phyloP scores from a whole-genome alignment of 306 rosid genomes.

The Citrullus mucosospermus region DNA sequence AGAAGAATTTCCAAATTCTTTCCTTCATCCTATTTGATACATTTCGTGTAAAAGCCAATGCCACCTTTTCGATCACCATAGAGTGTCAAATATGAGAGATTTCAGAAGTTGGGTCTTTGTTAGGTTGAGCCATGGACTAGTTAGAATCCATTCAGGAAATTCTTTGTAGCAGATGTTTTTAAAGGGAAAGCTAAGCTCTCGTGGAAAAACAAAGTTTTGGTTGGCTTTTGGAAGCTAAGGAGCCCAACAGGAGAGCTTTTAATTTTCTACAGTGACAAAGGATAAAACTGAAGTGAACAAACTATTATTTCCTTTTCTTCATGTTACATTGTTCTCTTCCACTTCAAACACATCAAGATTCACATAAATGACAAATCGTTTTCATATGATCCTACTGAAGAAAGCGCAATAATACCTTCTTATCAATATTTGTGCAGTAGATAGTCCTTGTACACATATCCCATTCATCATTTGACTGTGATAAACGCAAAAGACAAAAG shows the following conservation, averaged over 20 bases:
- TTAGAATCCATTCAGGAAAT: background rate
- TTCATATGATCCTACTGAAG: background rate
- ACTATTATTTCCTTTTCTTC: background rate
- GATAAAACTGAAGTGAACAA: background rate
- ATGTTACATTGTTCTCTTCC: background rate
- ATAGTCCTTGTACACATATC: constrained; percentile 96
- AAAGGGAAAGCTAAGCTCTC: background rate
- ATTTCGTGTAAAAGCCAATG: background rate
- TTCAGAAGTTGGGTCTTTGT: background rate
- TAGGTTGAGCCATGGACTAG: background rate
- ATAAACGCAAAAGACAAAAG: background rate
- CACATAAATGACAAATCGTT: background rate
- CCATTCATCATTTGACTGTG: constrained; percentile 92
- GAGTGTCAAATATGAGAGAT: background rate
- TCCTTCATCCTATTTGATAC: background rate
- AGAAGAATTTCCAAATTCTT: background rate
- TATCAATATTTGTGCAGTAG: constrained; percentile 94
- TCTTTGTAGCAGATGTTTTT: background rate
- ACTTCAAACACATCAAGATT: background rate
- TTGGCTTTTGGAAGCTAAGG: background rate
- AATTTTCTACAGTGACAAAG: background rate
- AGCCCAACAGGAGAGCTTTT: background rate
- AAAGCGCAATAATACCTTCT: constrained; percentile 37
- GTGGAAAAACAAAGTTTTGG: background rate
- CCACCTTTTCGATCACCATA: background rate